Percentiles rank a stretch among this genome's conserved stretches.
These are phyloP conservation scores for Podospora comata DNA, from an alignment of 495 filamentous ascomycete genomes.

Conservation along the genomic window DNA sequence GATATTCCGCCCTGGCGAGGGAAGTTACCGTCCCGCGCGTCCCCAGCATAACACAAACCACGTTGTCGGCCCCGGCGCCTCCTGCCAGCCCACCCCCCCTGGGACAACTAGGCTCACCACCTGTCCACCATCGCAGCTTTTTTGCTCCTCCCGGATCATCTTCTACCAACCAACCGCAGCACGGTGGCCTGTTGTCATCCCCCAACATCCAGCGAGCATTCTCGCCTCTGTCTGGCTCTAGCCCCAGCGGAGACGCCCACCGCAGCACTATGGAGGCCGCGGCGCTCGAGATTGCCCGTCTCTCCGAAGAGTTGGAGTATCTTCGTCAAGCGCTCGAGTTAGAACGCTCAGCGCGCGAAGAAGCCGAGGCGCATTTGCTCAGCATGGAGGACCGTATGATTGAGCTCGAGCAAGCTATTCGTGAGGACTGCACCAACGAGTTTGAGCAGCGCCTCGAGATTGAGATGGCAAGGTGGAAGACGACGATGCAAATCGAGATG, in stretches of 20 bases:
- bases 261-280: slow-evolving; percentile 74
- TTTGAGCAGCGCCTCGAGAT: slow-evolving; percentile 74
- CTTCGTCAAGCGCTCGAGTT: slow-evolving; percentile 56
- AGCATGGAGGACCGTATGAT: slow-evolving; percentile 63
- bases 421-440: slow-evolving; percentile 85
- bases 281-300: slow-evolving; percentile 66
- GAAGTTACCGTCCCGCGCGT: slow-evolving; percentile 91
- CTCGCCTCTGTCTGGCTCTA: slow-evolving; percentile 26
- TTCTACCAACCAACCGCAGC: neutral
- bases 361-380: slow-evolving; percentile 57
- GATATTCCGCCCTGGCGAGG: slow-evolving; percentile 88
- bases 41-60: slow-evolving; percentile 62
- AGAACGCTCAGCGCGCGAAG: slow-evolving; percentile 53
- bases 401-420: slow-evolving; percentile 76
- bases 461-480: slow-evolving; percentile 74
- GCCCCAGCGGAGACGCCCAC: slow-evolving; percentile 34
- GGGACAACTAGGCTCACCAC: slow-evolving; percentile 24
- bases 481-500: slow-evolving; percentile 66
- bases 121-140: slow-evolving; percentile 32
- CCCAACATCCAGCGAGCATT: slow-evolving; percentile 29
- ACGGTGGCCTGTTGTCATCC: slow-evolving; percentile 22
- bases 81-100: slow-evolving; percentile 32
- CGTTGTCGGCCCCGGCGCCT: slow-evolving; percentile 28
- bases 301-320: slow-evolving; percentile 75
- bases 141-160: slow-evolving; percentile 7